phyloP scores from a whole-genome alignment of 805 yeast species.

The Kuraishia hungarica region DNA sequence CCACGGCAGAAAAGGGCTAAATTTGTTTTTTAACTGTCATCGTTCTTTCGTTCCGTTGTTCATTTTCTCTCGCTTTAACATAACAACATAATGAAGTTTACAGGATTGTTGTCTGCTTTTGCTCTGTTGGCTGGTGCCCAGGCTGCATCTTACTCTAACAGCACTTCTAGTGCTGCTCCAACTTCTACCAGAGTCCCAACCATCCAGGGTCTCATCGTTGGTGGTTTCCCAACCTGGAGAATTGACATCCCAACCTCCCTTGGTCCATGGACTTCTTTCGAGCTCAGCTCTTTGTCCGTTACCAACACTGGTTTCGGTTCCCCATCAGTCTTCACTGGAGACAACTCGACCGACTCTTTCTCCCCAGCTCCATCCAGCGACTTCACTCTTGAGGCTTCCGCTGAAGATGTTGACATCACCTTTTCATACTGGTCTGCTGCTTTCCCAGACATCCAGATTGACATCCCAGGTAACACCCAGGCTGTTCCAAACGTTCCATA shows the following conservation, averaged over 20 bases:
- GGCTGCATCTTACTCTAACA: slow-evolving; percentile 12
- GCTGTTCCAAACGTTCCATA: slow-evolving; percentile 13
- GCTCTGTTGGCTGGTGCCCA: slow-evolving; percentile 11
- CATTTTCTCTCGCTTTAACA: not conserved
- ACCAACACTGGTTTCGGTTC: not conserved
- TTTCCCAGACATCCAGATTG: slow-evolving; percentile 2
- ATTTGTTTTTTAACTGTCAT: not conserved
- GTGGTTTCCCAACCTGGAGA: slow-evolving; percentile 12
- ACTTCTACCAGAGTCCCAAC: slow-evolving; percentile 9
- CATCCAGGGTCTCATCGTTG: slow-evolving; percentile 8
- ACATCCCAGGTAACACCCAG: not conserved
- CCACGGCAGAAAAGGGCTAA: not conserved
- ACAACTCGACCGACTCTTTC: not conserved
- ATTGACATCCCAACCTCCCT: slow-evolving; percentile 11
- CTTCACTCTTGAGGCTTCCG: slow-evolving; percentile 10
- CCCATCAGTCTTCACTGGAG: not conserved
- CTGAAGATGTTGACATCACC: slow-evolving; percentile 10
- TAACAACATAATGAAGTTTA: slow-evolving; percentile 11
- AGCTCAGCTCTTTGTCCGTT: not conserved
- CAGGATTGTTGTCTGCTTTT: slow-evolving; percentile 8
- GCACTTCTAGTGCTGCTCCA: slow-evolving; percentile 9
- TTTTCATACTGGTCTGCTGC: slow-evolving; percentile 6
- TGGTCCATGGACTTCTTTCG: slow-evolving; percentile 1
- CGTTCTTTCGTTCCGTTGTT: not conserved
- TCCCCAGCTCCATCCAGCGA: slow-evolving; percentile 2